These are phyloP conservation scores for Pseudocohnilembus persalinus DNA, from an alignment of 169 alveolate species.

Conservation along the genomic window DNA sequence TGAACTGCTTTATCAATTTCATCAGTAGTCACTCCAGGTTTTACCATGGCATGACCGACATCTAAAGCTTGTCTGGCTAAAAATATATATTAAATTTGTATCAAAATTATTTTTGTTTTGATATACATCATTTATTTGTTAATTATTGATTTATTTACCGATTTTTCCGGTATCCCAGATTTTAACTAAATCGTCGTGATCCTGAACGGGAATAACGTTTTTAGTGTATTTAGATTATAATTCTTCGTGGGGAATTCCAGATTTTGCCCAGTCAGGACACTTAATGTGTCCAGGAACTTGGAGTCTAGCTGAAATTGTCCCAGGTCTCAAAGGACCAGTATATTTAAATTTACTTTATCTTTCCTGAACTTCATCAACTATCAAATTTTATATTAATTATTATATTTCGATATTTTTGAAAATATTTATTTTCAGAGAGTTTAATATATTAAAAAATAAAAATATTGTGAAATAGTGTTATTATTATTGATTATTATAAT, in stretches of 20 bases:
- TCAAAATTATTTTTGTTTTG: constrained; percentile 27
- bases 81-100: constrained; percentile 49
- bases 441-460: background rate
- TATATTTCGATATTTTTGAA: background rate
- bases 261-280: constrained; percentile 96
- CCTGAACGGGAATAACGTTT: constrained; percentile 76
- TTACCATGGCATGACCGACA: constrained; percentile 89
- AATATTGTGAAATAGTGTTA: constrained; percentile 7
- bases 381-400: no score
- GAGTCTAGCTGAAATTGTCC: constrained; percentile 86
- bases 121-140: background rate
- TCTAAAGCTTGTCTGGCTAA: constrained; percentile 95
- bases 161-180: constrained; percentile 23
- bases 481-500: constrained; percentile 8
- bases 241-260: constrained; percentile 93
- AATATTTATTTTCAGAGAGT: background rate
- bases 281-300: constrained; percentile 93
- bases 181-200: constrained; percentile 87
- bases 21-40: constrained; percentile 97
- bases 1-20: constrained; percentile 95
- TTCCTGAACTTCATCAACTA: background rate
- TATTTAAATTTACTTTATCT: background rate
- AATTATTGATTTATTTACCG: constrained; percentile 1
- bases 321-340: constrained; percentile 91
- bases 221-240: constrained; percentile 55